These are phyloP conservation scores for Alternaria sp. DNA, from an alignment of 2,329 filamentous ascomycete species.

Conservation along the genomic window DNA sequence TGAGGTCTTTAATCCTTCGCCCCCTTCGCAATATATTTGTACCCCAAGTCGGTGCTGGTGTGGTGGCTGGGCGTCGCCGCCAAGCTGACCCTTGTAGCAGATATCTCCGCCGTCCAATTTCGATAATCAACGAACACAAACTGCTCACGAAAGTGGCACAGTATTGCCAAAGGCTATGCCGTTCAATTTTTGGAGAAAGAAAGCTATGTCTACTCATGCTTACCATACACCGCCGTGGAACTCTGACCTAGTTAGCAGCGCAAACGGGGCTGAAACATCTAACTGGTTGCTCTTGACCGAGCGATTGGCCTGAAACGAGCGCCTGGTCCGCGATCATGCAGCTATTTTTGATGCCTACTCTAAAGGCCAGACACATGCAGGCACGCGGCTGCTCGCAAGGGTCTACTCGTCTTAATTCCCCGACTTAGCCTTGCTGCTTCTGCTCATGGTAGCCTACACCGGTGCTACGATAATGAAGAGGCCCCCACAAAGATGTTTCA, in stretches of 20 bases:
- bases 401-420: background rate
- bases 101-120: background rate
- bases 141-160: background rate
- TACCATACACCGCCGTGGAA: background rate
- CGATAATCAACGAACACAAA: background rate
- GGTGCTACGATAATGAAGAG: background rate
- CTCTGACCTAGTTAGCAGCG: background rate
- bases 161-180: background rate
- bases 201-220: background rate
- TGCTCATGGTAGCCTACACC: background rate
- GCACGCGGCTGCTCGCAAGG: background rate
- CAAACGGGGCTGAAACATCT: background rate
- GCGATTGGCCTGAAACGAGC: background rate
- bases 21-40: conserved; percentile 14
- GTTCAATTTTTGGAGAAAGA: background rate
- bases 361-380: background rate
- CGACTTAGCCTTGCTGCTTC: background rate
- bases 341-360: background rate
- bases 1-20: background rate
- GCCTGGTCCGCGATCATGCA: background rate
- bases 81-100: conserved; percentile 1
- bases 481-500: background rate
- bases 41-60: background rate
- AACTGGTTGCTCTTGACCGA: background rate
- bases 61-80: background rate